phyloP scores from a whole-genome alignment of 2,329 filamentous ascomycete genomes.

The Fonsecaea multimorphosa region DNA sequence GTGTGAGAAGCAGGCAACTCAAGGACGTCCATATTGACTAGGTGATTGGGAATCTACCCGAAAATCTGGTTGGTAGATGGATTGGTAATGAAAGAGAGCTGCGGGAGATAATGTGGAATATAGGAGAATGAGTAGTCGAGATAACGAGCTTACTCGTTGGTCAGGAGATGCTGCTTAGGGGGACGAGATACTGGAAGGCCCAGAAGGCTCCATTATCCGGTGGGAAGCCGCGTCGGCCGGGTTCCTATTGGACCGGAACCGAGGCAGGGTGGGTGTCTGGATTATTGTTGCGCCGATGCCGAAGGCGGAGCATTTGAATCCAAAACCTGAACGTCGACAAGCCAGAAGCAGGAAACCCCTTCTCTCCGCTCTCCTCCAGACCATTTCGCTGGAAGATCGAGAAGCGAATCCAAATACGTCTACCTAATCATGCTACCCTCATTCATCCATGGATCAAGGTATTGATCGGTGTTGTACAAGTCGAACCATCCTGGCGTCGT shows the following conservation, averaged over 20 bases:
- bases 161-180: not conserved
- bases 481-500: not conserved
- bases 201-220: not conserved
- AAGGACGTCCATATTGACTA: constrained; percentile 15
- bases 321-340: no score
- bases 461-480: not conserved
- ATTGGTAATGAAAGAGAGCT: not conserved
- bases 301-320: not conserved
- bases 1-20: constrained; percentile 20
- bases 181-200: not conserved
- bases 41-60: not conserved
- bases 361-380: no score
- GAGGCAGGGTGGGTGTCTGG: not conserved
- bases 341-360: no score
- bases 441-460: not conserved
- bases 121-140: not conserved
- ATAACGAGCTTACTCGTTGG: not conserved
- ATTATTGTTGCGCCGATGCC: not conserved
- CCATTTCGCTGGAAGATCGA: no score
- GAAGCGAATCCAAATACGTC: no score
- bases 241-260: not conserved
- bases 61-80: not conserved
- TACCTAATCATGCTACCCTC: no score
- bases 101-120: not conserved
- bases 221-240: not conserved